Evolutionary conservation across 495 filamentous ascomycete genomes (phyloP), one percentile per base, ranked within the genome.

Genomic region (Beverwykella pulmonaria): DNA sequence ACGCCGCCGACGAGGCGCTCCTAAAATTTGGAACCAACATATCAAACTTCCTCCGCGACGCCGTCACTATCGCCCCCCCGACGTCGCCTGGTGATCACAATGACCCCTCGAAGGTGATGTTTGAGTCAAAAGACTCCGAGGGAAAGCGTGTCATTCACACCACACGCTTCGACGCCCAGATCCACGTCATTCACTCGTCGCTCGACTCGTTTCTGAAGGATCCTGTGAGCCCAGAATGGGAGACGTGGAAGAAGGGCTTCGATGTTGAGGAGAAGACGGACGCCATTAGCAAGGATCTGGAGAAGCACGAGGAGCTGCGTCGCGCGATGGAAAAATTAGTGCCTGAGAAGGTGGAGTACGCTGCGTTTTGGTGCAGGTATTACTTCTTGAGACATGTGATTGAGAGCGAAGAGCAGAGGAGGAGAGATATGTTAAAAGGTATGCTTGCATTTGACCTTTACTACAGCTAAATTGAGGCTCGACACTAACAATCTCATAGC

Each of bases 1-100:
- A 97, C 72, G 93, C 93, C n/a, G 94, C 94, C 20, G 94, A 98
- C 75, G 95, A 97, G 75, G 96, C 96, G 2, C 86, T 98, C 49
- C 78, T 97, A 67, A 92, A 90, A 59, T 99, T 98, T 73, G 94
- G 94, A 25, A 85, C 88, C 55, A 98, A 94, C 74, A 86, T 98
- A 50, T 84, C 92, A 10, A 89, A 93, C 77, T 98, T 95, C 79
- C 81, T 98, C 71, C 85, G 87, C 17, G 94, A 98, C 71, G 94
- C 94, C 44, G 90, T 98, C 32, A 90, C 86, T 56, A 91, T 98
- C 67, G 87, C 91, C 26, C 89, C 93, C 0, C 92, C 87, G 1
- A 76, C 77, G 36, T 73, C 76, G 2, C 77, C 80, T 1, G 78
- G 81, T 22, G 75, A 26, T 20, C 53, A 41, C 26, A 30, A n/a